A percentile compares a stretch with the other conserved stretches of the same genome.
Conservation (phyloP, 306 rosid species). For the Myrica gale region DNA sequence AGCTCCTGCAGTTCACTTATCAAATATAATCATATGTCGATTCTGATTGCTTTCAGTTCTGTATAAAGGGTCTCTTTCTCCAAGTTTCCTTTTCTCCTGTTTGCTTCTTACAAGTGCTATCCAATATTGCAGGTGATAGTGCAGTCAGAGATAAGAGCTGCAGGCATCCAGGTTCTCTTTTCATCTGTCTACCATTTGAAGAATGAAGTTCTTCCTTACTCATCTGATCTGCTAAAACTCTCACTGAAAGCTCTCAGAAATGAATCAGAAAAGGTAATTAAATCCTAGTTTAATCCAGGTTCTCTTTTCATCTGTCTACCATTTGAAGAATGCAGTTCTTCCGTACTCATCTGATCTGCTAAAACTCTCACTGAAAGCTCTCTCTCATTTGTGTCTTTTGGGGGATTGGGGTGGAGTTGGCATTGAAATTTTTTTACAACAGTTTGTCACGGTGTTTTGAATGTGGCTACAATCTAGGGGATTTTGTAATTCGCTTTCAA, state of each 20-base stretch:
- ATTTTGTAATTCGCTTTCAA: neutral
- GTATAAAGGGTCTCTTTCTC: slow-evolving; percentile 13
- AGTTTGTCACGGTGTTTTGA: neutral
- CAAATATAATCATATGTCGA: neutral
- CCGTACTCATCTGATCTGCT: slow-evolving; percentile 64
- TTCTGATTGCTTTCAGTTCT: slow-evolving; percentile 6
- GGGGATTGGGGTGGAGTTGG: neutral
- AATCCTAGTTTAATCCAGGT: slow-evolving; percentile 41
- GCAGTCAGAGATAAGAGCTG: slow-evolving; percentile 66
- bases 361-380: slow-evolving; percentile 28
- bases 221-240: slow-evolving; percentile 56
- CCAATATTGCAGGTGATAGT: slow-evolving; percentile 43
- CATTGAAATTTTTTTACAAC: neutral
- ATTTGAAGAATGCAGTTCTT: slow-evolving; percentile 60
- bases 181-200: slow-evolving; percentile 80
- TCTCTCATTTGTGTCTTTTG: neutral
- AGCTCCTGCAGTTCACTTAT: neutral
- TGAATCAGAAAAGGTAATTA: slow-evolving; percentile 64
- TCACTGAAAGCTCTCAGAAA: slow-evolving; percentile 63
- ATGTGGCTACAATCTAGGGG: neutral
- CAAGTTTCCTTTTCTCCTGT: slow-evolving; percentile 12
- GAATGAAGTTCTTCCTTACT: slow-evolving; percentile 59
- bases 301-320: slow-evolving; percentile 82
- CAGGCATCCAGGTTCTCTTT: slow-evolving; percentile 82
- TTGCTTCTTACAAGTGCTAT: slow-evolving; percentile 30